These are phyloP conservation scores for Grosmannia penicillata DNA, from an alignment of 2,329 filamentous ascomycete species.

Conservation along the genomic window DNA sequence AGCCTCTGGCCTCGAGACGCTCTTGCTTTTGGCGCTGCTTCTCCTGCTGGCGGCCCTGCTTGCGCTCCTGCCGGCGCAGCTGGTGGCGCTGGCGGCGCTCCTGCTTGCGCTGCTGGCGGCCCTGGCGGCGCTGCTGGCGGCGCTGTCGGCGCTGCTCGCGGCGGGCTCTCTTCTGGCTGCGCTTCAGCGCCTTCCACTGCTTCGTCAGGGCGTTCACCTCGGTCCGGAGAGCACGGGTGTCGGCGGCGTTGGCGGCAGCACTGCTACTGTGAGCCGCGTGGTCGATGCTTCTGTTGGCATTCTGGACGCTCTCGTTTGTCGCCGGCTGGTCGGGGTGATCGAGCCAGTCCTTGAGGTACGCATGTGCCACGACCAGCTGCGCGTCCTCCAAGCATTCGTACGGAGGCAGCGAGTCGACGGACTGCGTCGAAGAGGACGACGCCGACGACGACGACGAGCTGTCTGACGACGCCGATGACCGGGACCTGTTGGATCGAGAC, in stretches of 20 bases:
- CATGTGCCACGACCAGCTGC: constrained; percentile 31
- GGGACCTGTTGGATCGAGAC: neutral
- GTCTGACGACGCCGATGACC: neutral
- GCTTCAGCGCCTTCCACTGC: constrained; percentile 27
- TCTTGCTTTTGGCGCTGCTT: neutral
- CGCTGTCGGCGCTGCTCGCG: constrained; percentile 18
- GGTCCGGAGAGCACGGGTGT: constrained; percentile 23
- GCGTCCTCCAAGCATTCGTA: constrained; percentile 32
- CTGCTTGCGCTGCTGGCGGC: neutral
- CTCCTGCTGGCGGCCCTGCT: neutral
- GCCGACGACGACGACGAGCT: constrained; percentile 3
- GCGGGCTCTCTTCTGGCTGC: constrained; percentile 17
- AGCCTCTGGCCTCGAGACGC: too few relatives aligned
- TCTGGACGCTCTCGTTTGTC: constrained; percentile 27
- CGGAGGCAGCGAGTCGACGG: constrained; percentile 37
- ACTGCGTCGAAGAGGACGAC: constrained; percentile 18
- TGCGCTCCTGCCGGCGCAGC: constrained; percentile 1
- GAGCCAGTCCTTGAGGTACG: constrained; percentile 32
- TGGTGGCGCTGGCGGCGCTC: constrained; percentile 1
- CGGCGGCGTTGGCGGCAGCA: neutral
- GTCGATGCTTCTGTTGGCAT: constrained; percentile 14
- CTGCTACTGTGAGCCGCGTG: neutral
- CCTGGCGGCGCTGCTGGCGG: constrained; percentile 2
- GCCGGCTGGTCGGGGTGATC: constrained; percentile 32
- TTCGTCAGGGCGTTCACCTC: constrained; percentile 30